Evolutionary conservation across 495 filamentous ascomycete species (phyloP).

Genomic region (Beverwykella pulmonaria): DNA sequence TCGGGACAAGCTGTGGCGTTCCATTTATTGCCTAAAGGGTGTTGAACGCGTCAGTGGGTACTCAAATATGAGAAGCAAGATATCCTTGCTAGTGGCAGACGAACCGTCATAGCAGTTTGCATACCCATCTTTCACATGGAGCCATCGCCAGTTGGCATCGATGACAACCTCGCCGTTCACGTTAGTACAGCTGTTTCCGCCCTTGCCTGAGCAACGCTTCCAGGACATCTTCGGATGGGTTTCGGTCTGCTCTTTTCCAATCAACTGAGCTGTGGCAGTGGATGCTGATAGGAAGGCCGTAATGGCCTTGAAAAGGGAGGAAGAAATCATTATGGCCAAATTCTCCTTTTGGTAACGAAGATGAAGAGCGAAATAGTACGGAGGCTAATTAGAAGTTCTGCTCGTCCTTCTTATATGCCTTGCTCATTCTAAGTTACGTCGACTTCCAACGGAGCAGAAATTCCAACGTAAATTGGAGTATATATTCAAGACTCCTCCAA

Average conservation of each 20-base stretch:
- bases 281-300: conserved; percentile 20
- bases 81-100: no score
- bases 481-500: conserved; percentile 1
- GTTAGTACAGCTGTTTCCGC: conserved; percentile 51
- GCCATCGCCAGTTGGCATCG: conserved; percentile 51
- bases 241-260: conserved; percentile 40
- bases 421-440: not conserved
- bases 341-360: not conserved
- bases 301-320: conserved; percentile 18
- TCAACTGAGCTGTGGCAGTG: conserved; percentile 32
- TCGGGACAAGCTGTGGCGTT: conserved; percentile 42
- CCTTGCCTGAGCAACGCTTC: conserved; percentile 39
- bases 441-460: not conserved
- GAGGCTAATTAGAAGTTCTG: conserved; percentile 3
- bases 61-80: no score
- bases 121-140: conserved; percentile 45
- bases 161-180: conserved; percentile 54
- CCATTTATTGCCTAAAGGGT: conserved; percentile 20
- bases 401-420: conserved; percentile 8
- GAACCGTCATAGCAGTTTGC: conserved; percentile 46
- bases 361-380: not conserved
- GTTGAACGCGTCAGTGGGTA: not conserved
- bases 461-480: conserved; percentile 14
- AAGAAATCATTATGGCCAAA: conserved; percentile 14
- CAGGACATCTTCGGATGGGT: conserved; percentile 39